phyloP scores from a whole-genome alignment of 1,139 yeast species.

The Saccharomyces hybrid region DNA sequence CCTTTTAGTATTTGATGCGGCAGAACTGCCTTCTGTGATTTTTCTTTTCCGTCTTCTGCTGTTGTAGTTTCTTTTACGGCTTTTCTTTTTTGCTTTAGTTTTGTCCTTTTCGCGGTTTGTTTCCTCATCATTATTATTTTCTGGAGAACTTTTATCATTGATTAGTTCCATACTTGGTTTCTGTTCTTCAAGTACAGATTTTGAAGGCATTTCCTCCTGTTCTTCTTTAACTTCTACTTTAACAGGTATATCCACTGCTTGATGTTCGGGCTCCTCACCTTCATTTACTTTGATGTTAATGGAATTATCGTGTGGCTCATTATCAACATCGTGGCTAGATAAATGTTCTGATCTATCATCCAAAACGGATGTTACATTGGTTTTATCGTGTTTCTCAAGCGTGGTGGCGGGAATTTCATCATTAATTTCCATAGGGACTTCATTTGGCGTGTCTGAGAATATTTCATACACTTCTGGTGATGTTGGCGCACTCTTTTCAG shows the following conservation, averaged over 20 bases:
- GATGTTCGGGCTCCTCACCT: background rate
- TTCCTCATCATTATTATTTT: background rate
- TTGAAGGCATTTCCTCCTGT: background rate
- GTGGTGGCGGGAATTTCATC: background rate
- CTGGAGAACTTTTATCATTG: background rate
- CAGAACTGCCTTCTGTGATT: background rate
- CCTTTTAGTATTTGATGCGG: background rate
- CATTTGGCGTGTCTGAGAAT: background rate
- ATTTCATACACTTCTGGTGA: background rate
- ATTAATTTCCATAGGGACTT: background rate
- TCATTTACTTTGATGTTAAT: background rate
- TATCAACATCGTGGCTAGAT: background rate
- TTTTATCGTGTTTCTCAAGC: background rate
- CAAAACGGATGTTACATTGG: background rate
- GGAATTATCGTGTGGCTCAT: background rate
- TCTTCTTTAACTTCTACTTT: background rate
- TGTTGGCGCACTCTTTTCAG: background rate
- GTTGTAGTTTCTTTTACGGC: background rate
- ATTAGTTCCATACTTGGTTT: background rate
- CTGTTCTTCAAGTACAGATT: background rate
- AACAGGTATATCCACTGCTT: constrained; percentile 4
- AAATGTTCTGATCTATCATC: background rate
- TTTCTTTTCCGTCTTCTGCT: background rate
- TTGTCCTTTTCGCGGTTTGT: background rate
- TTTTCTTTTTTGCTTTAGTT: background rate